Evolutionary conservation across 371 early-diverging fungal species (phyloP).

Genomic region (Mucor mucedo): DNA sequence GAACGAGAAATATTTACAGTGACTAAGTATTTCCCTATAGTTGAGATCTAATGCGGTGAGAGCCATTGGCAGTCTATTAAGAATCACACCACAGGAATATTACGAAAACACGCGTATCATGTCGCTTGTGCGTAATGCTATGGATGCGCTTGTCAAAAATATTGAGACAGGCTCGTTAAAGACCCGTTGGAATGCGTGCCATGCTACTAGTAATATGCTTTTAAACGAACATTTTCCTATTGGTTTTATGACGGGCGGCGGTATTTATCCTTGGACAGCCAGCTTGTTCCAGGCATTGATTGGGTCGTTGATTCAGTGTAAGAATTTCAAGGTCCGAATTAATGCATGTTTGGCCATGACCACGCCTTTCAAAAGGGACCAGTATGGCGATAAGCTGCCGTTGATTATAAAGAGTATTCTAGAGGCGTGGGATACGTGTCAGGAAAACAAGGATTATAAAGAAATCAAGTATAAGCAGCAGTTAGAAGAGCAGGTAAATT

Average conservation of each 20-base stretch:
- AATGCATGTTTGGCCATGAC: conserved; percentile 75
- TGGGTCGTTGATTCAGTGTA: conserved; percentile 60
- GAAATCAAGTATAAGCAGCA: conserved; percentile 69
- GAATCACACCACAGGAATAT: conserved; percentile 58
- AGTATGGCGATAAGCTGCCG: conserved; percentile 55
- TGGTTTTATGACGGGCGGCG: conserved; percentile 41
- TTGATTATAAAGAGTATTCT: conserved; percentile 54
- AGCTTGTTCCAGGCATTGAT: conserved; percentile 60
- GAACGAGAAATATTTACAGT: too few species aligned
- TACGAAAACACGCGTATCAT: conserved; percentile 54
- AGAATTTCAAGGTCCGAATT: conserved; percentile 85
- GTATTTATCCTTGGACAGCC: conserved; percentile 57
- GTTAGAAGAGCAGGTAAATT: conserved; percentile 55
- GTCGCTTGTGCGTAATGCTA: conserved; percentile 57
- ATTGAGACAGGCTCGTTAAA: conserved; percentile 76
- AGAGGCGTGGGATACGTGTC: conserved; percentile 46
- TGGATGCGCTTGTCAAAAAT: conserved; percentile 65
- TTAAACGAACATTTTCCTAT: conserved; percentile 66
- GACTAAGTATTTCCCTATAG: neutral
- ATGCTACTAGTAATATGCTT: conserved; percentile 74
- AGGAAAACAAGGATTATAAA: conserved; percentile 49
- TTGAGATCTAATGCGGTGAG: conserved; percentile 76
- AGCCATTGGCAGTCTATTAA: conserved; percentile 72
- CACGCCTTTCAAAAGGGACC: conserved; percentile 43
- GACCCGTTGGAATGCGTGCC: conserved; percentile 86